Conservation (phyloP, 163 green algal genomes). For the Prototheca cutis region DNA sequence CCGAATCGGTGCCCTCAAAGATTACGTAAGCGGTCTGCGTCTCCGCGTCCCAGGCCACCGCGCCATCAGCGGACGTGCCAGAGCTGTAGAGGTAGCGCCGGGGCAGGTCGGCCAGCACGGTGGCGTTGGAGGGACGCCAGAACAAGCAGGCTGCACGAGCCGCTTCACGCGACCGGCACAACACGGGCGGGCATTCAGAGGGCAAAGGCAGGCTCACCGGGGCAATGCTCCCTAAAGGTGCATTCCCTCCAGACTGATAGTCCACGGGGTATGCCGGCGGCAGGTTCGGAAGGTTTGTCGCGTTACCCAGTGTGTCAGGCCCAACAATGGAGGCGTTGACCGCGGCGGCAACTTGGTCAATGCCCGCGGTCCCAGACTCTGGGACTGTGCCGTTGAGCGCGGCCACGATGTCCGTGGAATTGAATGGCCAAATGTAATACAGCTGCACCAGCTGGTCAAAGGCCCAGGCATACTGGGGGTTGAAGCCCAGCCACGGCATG, state of each 20-base stretch:
- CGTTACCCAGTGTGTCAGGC: neutral
- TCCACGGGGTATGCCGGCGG: neutral
- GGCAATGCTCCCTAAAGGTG: neutral
- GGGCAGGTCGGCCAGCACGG: neutral
- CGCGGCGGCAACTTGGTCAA: neutral
- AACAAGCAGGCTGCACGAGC: neutral
- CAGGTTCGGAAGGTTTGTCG: neutral
- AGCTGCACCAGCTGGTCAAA: constrained; percentile 17
- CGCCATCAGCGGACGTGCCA: neutral
- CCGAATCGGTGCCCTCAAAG: neutral
- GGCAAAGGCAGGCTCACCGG: neutral
- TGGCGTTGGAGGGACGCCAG: neutral
- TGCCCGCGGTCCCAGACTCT: neutral
- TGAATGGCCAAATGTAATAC: constrained; percentile 14
- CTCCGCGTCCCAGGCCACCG: constrained; percentile 8
- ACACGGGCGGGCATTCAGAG: constrained; percentile 8
- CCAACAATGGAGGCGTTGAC: neutral
- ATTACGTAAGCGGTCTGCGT: neutral
- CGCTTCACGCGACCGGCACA: constrained; percentile 4
- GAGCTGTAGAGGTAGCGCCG: neutral
- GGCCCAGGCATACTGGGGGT: constrained; percentile 11
- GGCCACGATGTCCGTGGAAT: neutral
- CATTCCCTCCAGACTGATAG: neutral
- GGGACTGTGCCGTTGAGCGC: neutral
- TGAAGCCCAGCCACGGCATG: constrained; percentile 6